phyloP scores from a whole-genome alignment of 1,139 yeast species.

The Nakaseomyces delphensis region DNA sequence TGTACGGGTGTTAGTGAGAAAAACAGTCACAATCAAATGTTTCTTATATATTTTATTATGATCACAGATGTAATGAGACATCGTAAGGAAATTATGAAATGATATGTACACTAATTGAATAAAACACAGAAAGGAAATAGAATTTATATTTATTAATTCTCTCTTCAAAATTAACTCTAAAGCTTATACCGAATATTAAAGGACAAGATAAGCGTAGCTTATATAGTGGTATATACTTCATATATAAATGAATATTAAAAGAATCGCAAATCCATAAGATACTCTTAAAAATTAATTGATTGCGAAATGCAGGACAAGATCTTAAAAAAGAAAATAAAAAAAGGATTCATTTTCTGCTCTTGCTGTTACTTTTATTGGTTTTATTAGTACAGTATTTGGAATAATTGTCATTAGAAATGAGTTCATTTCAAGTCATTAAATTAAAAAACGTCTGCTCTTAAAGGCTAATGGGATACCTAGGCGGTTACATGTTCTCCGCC shows the following conservation, averaged over 20 bases:
- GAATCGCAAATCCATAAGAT: not conserved
- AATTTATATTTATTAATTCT: not conserved
- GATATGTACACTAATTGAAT: too few species aligned
- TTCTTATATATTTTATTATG: too few species aligned
- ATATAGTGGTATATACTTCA: too few species aligned
- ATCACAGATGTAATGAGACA: too few species aligned
- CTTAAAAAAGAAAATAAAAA: not conserved
- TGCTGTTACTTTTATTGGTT: not conserved
- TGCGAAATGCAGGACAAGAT: constrained; percentile 3
- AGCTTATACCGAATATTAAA: too few species aligned
- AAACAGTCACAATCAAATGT: not conserved
- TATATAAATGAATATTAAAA: not conserved
- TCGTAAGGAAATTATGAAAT: too few species aligned
- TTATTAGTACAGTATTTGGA: constrained; percentile 2
- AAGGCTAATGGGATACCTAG: too few species aligned
- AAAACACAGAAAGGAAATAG: too few species aligned
- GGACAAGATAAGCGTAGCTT: too few species aligned
- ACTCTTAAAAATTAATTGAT: not conserved
- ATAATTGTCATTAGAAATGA: not conserved
- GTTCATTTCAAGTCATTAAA: constrained; percentile 2
- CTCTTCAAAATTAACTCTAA: too few species aligned
- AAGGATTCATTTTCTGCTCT: not conserved
- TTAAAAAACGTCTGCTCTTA: not conserved
- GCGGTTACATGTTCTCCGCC: constrained; percentile 12
- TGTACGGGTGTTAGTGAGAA: not conserved